Conservation (phyloP, 148 eudicot species). For the Rhododendron williamsianum region DNA sequence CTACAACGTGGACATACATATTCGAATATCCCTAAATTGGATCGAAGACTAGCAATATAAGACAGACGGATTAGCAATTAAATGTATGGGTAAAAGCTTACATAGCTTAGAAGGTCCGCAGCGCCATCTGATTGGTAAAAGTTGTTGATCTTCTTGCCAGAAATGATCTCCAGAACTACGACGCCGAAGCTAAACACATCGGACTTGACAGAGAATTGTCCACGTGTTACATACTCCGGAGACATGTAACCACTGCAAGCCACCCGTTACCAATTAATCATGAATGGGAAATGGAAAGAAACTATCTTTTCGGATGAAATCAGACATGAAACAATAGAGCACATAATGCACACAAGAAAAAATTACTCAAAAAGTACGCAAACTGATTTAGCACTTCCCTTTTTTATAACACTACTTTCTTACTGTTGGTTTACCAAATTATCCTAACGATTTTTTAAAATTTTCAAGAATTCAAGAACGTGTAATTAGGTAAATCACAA, state of each 20-base stretch:
- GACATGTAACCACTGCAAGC: constrained; percentile 23
- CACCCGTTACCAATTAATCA: not conserved
- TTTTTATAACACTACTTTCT: not conserved
- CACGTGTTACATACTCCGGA: not conserved
- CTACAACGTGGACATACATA: not conserved
- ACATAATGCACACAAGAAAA: not conserved
- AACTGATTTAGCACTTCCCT: not conserved
- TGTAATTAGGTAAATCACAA: not conserved
- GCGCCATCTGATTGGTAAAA: not conserved
- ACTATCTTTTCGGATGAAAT: not conserved
- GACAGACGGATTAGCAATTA: not conserved
- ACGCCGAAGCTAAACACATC: not conserved
- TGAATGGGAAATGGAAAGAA: not conserved
- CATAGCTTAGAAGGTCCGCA: not conserved
- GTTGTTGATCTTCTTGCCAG: not conserved
- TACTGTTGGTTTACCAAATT: not conserved
- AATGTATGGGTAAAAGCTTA: not conserved
- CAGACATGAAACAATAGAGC: not conserved
- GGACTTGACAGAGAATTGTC: not conserved
- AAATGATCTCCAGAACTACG: not conserved
- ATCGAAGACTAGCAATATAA: not conserved
- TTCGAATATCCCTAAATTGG: not conserved
- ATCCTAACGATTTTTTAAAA: not conserved
- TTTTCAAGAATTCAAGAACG: not conserved
- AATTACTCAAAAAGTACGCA: not conserved